Evolutionary conservation across 208 protist species (phyloP).

Genomic region (Vickermania spadyakhi): DNA sequence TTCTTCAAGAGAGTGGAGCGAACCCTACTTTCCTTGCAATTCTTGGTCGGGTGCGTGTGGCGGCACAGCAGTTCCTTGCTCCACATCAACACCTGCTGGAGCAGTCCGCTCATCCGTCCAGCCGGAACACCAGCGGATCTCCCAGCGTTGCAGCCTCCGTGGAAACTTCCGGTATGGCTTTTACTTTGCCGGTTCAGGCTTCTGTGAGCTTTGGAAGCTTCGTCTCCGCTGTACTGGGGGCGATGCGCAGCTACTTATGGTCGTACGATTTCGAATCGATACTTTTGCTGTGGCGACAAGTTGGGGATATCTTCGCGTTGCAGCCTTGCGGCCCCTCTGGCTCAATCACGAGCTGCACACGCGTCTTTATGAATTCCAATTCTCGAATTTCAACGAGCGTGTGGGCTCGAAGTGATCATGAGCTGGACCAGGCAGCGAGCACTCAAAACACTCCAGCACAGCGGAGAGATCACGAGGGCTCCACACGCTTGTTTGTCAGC

Average conservation of each 20-base stretch:
- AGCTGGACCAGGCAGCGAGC: neutral
- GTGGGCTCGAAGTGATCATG: neutral
- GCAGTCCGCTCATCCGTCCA: no score
- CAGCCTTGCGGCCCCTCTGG: conserved; percentile 1
- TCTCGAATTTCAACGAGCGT: neutral
- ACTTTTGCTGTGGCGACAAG: conserved; percentile 41
- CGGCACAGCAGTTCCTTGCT: neutral
- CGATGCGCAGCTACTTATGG: conserved; percentile 69
- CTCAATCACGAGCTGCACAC: neutral
- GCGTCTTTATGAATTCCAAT: neutral
- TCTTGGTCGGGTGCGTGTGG: neutral
- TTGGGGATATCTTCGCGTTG: conserved; percentile 11
- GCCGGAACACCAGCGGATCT: neutral
- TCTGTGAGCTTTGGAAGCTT: neutral
- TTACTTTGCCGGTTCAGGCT: neutral
- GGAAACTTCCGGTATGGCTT: neutral
- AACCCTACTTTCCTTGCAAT: neutral
- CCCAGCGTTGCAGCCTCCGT: neutral
- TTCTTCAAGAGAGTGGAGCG: neutral
- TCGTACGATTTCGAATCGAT: conserved; percentile 60
- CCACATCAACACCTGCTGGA: neutral
- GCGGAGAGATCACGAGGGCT: neutral
- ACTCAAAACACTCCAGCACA: neutral
- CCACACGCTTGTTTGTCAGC: neutral
- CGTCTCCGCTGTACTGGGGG: conserved; percentile 22